Evolutionary conservation across 495 filamentous ascomycete genomes (phyloP), one percentile per base, ranked within the genome.

Genomic region (Neurospora tetrasperma): DNA sequence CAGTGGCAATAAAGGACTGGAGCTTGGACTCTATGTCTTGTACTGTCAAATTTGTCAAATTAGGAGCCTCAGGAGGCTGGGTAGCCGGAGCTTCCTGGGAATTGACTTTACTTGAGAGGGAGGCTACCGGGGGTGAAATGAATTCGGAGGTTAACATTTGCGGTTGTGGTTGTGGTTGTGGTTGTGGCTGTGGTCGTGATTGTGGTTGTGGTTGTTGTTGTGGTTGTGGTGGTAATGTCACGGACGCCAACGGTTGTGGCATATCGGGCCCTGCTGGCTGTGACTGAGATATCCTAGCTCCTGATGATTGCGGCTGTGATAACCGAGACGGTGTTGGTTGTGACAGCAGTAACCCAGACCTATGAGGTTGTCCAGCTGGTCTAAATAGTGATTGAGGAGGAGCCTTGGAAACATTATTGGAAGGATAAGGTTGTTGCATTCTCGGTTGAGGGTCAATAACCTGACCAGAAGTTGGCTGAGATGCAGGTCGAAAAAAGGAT

Each of bases 31-130:
- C 82, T 23, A 85, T 77, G 48, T 80, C 80, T 1, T 80, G 79
- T 6, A 79, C 74, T 0, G 78, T 81, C 80, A 81, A 83, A 8
- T 80, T 78, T 0, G 78, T 81, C 80, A 81, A 83, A 8, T 80
- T 78, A n/a, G 71, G n/a, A 41, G 76, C 78, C 70, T 75, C 82
- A 5, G 83, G 80, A 1, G 79, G 82, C 39, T 81, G 77, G 27
- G 39, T 70, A 46, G 54, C 11, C 23, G 23, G 12, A 14, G 9
- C 8, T 10, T 46, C 35, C 35, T 46, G 3, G 7, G 23, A 54
- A 54, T 23, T 16, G 31, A 4, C 54, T 9, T 38, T 31, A 35
- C 54, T 66, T 31, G 54, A 35, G 12, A 9, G 8, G 4, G 54
- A 66, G 7, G 7, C 7, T 2, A 14, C 14, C 54, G 54, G 35